phyloP scores from a whole-genome alignment of 805 yeast species.

The Zygotorulaspora sp. region DNA sequence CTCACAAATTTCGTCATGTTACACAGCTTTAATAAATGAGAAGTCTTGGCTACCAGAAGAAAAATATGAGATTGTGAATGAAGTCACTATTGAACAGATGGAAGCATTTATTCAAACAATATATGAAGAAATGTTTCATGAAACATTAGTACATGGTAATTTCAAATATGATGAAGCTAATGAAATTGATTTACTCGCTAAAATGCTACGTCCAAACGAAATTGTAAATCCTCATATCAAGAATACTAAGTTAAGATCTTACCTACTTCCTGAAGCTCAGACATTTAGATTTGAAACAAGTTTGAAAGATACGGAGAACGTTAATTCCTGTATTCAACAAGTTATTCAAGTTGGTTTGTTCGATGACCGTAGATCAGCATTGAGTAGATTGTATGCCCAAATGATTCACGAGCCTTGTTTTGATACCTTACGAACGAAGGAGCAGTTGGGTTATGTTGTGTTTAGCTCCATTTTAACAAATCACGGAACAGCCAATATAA shows the following conservation, averaged over 20 bases:
- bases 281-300: slow-evolving; percentile 44
- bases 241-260: slow-evolving; percentile 38
- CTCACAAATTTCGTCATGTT: slow-evolving; percentile 62
- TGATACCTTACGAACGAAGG: slow-evolving; percentile 84
- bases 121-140: slow-evolving; percentile 57
- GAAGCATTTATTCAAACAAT: slow-evolving; percentile 48
- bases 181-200: slow-evolving; percentile 43
- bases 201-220: slow-evolving; percentile 43
- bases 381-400: slow-evolving; percentile 64
- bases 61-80: slow-evolving; percentile 46
- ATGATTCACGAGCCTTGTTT: slow-evolving; percentile 84
- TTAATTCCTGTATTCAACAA: slow-evolving; percentile 81
- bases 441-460: slow-evolving; percentile 92
- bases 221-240: slow-evolving; percentile 32
- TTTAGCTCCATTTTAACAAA: slow-evolving; percentile 68
- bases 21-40: slow-evolving; percentile 65
- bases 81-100: slow-evolving; percentile 48
- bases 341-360: slow-evolving; percentile 64
- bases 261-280: slow-evolving; percentile 39
- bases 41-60: slow-evolving; percentile 62
- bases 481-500: slow-evolving; percentile 54
- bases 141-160: slow-evolving; percentile 78
- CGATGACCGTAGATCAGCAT: slow-evolving; percentile 40
- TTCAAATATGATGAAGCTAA: slow-evolving; percentile 50
- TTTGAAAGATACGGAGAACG: slow-evolving; percentile 62